Evolutionary conservation across 139 green algal genomes (phyloP).

Genomic region (Tetradesmus lagerheimii): DNA sequence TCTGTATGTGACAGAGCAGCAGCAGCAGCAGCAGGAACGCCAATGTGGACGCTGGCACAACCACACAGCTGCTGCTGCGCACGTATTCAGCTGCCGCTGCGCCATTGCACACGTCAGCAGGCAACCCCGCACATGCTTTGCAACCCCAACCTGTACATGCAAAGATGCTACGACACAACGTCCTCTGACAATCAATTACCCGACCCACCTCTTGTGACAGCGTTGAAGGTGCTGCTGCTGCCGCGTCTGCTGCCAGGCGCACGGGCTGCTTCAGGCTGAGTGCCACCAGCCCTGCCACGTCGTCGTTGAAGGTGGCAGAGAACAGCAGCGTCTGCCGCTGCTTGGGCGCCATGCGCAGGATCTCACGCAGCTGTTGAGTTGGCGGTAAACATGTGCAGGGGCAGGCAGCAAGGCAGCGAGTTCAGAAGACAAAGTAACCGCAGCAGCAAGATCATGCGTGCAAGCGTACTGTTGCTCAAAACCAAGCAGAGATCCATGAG

Average conservation of each 20-base stretch:
- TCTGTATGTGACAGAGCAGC: conserved; percentile 38
- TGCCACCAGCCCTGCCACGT: conserved; percentile 81
- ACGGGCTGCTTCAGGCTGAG: conserved; percentile 89
- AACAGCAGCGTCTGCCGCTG: conserved; percentile 97
- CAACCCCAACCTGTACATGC: background rate
- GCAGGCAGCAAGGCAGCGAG: background rate
- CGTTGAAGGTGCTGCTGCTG: conserved; percentile 68
- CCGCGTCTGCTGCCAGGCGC: conserved; percentile 90
- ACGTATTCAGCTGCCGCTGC: background rate
- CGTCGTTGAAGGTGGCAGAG: conserved; percentile 75
- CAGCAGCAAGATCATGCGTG: too few relatives aligned
- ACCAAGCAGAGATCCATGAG: too few relatives aligned
- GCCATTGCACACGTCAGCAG: too few relatives aligned
- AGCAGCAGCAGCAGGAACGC: background rate
- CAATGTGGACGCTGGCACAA: too few relatives aligned
- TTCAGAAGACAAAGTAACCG: too few relatives aligned
- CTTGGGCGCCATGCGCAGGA: conserved; percentile 87
- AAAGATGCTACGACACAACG: too few relatives aligned
- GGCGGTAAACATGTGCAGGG: background rate
- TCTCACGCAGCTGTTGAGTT: conserved; percentile 81
- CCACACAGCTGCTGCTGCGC: background rate
- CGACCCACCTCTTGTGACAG: conserved; percentile 84
- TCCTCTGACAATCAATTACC: background rate
- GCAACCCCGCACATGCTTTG: too few relatives aligned
- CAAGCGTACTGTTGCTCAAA: background rate